Evolutionary conservation across 1,284 basidiomycete genomes (phyloP).

Genomic region (Apiotrichum sp.): DNA sequence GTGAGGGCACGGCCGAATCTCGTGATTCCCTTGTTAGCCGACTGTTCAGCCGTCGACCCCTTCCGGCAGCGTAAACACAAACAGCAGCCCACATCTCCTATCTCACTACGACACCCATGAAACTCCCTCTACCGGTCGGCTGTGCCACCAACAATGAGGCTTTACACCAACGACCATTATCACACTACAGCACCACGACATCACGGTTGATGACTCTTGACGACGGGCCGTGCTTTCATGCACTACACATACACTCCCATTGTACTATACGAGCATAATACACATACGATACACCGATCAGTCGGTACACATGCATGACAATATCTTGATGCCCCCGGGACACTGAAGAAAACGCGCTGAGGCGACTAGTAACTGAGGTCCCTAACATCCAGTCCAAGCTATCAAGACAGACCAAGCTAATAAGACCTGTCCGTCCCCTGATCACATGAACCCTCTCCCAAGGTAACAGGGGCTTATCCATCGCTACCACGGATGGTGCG

Average conservation of each 20-base stretch:
- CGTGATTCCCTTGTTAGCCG: slow-evolving; percentile 14
- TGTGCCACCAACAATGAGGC: background rate
- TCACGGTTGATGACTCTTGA: background rate
- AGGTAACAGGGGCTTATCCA: too few relatives aligned
- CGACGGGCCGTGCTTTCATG: too few relatives aligned
- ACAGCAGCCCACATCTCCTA: background rate
- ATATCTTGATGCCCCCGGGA: too few relatives aligned
- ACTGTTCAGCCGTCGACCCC: slow-evolving; percentile 11
- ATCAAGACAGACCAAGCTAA: too few relatives aligned
- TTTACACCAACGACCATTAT: background rate
- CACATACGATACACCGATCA: background rate
- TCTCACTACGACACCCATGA: background rate
- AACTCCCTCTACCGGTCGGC: background rate
- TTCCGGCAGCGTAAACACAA: background rate
- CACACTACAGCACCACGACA: background rate
- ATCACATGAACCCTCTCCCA: too few relatives aligned
- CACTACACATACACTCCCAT: background rate
- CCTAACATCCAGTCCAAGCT: too few relatives aligned
- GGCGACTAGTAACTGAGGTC: too few relatives aligned
- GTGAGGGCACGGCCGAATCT: slow-evolving; percentile 1
- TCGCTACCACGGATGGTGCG: too few relatives aligned
- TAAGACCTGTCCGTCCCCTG: too few relatives aligned
- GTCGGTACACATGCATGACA: background rate
- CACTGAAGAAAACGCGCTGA: too few relatives aligned
- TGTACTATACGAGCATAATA: background rate